A percentile compares a stretch with the other conserved stretches of the same genome.
These are phyloP conservation scores for Tricholoma saponaceum DNA, from an alignment of 768 basidiomycete genomes.

Conservation along the genomic window DNA sequence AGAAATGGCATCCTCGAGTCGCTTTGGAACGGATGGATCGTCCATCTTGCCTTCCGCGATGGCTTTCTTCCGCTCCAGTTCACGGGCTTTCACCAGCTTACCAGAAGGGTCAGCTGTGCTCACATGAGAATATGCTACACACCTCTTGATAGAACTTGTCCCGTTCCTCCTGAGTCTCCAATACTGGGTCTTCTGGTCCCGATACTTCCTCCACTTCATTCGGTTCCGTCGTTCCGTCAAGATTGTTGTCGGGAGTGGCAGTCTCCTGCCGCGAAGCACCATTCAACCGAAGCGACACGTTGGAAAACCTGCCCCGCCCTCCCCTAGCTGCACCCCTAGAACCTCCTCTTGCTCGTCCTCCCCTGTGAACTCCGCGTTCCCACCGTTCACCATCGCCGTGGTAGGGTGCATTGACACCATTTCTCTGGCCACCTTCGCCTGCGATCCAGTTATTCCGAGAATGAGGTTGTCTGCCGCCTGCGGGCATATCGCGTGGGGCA, in stretches of 20 bases:
- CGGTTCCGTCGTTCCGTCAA: conserved; percentile 19
- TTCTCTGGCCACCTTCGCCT: conserved; percentile 33
- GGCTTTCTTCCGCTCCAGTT: conserved; percentile 64
- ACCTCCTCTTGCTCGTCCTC: conserved; percentile 36
- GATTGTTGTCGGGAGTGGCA: conserved; percentile 28
- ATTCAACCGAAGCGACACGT: conserved; percentile 34
- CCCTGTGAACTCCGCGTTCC: conserved; percentile 60
- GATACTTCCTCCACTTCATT: conserved; percentile 20
- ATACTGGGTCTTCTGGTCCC: conserved; percentile 43
- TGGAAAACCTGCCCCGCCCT: conserved; percentile 35
- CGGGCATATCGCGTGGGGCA: conserved; percentile 6
- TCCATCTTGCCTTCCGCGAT: conserved; percentile 87
- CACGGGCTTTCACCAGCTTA: conserved; percentile 71
- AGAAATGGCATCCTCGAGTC: conserved; percentile 87
- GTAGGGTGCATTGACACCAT: conserved; percentile 29
- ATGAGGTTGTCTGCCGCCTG: conserved; percentile 26
- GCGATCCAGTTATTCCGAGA: conserved; percentile 59
- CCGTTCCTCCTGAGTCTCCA: conserved; percentile 58
- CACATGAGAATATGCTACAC: conserved; percentile 21
- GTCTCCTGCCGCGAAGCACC: conserved; percentile 21
- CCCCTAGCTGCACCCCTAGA: conserved; percentile 32
- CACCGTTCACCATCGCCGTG: conserved; percentile 49
- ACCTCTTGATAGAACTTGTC: conserved; percentile 75
- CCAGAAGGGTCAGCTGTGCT: conserved; percentile 16
- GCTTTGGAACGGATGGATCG: conserved; percentile 74